A percentile compares a stretch with the other conserved stretches of the same genome.
Evolutionary conservation across 257 asterid species (phyloP).

Genomic region (Osmanthus fragrans): DNA sequence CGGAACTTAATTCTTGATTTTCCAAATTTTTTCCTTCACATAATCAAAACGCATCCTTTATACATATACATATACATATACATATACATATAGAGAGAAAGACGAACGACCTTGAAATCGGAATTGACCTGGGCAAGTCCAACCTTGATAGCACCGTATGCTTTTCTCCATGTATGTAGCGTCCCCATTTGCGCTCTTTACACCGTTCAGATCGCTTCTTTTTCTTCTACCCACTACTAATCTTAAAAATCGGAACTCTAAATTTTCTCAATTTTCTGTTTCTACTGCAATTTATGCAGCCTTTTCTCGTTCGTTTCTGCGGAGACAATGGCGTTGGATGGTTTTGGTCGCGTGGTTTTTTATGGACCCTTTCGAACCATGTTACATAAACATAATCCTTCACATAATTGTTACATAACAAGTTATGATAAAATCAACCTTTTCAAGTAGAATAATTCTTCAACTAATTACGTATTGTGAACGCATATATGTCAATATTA

Average conservation of each 20-base stretch:
- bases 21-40: neutral
- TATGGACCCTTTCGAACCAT: slow-evolving; percentile 23
- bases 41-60: neutral
- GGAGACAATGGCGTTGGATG: neutral
- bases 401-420: too few species aligned
- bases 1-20: slow-evolving; percentile 5
- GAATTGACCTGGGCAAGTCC: slow-evolving; percentile 93
- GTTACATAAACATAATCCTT: too few species aligned
- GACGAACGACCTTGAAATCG: slow-evolving; percentile 71
- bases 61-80: neutral
- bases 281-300: neutral
- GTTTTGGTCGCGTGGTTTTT: slow-evolving; percentile 28
- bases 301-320: neutral
- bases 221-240: slow-evolving; percentile 15
- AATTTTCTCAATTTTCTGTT: neutral
- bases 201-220: slow-evolving; percentile 36
- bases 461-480: too few species aligned
- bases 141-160: slow-evolving; percentile 79
- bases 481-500: too few species aligned
- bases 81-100: too few species aligned
- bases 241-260: neutral
- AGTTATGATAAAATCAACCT: too few species aligned
- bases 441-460: too few species aligned
- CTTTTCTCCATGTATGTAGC: slow-evolving; percentile 77
- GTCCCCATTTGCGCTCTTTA: slow-evolving; percentile 54